Evolutionary conservation across 768 basidiomycete species (phyloP).

Genomic region (Pisolithus albus): DNA sequence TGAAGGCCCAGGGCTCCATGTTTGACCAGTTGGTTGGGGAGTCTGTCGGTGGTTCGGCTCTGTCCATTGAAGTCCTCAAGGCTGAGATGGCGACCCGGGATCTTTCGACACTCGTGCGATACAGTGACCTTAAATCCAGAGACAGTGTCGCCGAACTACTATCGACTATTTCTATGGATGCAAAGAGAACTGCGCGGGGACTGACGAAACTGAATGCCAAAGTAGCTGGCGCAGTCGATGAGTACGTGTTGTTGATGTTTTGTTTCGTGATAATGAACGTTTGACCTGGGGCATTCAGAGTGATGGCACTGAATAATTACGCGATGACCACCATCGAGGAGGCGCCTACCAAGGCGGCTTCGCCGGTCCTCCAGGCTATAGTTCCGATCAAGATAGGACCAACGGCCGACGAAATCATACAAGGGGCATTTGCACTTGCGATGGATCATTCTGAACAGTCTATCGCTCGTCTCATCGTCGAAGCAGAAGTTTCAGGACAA

Average conservation of each 20-base stretch:
- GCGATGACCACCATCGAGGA: slow-evolving; percentile 52
- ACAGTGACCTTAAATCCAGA: slow-evolving; percentile 55
- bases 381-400: slow-evolving; percentile 32
- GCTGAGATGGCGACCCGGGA: slow-evolving; percentile 74
- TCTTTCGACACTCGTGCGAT: slow-evolving; percentile 52
- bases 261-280: neutral
- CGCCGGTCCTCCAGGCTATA: slow-evolving; percentile 29
- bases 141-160: slow-evolving; percentile 51
- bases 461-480: slow-evolving; percentile 54
- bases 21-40: slow-evolving; percentile 60
- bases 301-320: slow-evolving; percentile 69
- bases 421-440: slow-evolving; percentile 50
- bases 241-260: slow-evolving; percentile 34
- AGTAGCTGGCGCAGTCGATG: slow-evolving; percentile 70
- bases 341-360: slow-evolving; percentile 23
- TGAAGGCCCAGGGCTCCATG: slow-evolving; percentile 52
- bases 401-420: slow-evolving; percentile 40
- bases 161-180: slow-evolving; percentile 50
- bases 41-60: slow-evolving; percentile 47
- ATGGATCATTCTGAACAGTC: slow-evolving; percentile 52
- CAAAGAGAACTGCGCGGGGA: slow-evolving; percentile 51
- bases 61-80: slow-evolving; percentile 66
- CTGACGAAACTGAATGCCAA: slow-evolving; percentile 58
- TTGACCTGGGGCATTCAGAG: slow-evolving; percentile 32
- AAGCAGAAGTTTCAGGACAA: slow-evolving; percentile 51